Evolutionary conservation across 768 basidiomycete genomes (phyloP).

Genomic region (Trametes coccinea): DNA sequence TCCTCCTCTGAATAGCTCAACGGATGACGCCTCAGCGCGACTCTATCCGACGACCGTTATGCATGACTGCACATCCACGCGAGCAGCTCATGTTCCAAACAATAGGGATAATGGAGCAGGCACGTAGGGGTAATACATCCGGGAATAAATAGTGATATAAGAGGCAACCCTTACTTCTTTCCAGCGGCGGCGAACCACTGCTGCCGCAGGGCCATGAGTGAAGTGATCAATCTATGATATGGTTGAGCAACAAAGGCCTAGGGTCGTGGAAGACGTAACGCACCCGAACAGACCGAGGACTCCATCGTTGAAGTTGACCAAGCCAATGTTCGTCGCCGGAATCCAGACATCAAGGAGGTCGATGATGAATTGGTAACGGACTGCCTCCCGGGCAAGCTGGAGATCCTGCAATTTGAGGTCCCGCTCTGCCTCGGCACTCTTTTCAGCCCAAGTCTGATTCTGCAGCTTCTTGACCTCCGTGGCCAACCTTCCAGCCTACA

Average conservation of each 20-base stretch:
- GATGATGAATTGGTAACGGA: constrained; percentile 78
- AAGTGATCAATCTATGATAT: constrained; percentile 61
- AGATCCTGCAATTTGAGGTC: constrained; percentile 63
- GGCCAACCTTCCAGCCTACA: constrained; percentile 59
- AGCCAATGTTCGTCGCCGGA: constrained; percentile 79
- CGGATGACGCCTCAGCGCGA: too few species aligned
- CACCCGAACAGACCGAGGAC: constrained; percentile 84
- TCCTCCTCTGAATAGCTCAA: too few species aligned
- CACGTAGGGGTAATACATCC: constrained; percentile 4
- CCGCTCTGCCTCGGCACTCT: constrained; percentile 66
- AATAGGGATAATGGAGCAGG: neutral
- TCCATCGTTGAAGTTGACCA: constrained; percentile 82
- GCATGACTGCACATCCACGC: neutral
- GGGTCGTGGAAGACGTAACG: constrained; percentile 28
- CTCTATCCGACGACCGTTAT: too few species aligned
- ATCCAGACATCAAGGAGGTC: constrained; percentile 89
- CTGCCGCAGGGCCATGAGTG: constrained; percentile 64
- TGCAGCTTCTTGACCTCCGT: constrained; percentile 59
- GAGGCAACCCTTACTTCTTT: constrained; percentile 21
- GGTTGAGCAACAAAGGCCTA: constrained; percentile 5
- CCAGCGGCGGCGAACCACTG: constrained; percentile 60
- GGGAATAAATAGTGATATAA: neutral
- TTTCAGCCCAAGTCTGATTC: constrained; percentile 53
- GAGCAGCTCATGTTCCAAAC: neutral
- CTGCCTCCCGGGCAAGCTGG: constrained; percentile 58